Conservation (phyloP, 345 rosid genomes). For the Lenwebbia sp. region DNA sequence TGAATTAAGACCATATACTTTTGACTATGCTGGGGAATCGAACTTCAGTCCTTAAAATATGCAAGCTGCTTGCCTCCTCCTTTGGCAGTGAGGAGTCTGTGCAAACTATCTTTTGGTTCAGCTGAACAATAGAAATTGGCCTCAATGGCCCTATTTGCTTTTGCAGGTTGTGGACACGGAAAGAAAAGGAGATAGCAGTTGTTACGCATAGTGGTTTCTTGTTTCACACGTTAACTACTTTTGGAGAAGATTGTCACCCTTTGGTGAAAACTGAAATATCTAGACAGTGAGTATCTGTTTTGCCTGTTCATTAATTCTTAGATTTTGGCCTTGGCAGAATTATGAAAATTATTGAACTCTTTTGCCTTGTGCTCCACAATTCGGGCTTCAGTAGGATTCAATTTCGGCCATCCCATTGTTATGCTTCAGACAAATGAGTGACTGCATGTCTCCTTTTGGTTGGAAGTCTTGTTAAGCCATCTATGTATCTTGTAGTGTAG, state of each 20-base stretch:
- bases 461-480: background rate
- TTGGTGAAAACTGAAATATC: constrained; percentile 64
- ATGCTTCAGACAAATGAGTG: background rate
- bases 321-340: background rate
- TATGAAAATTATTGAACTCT: background rate
- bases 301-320: background rate
- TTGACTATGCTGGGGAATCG: background rate
- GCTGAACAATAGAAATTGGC: background rate
- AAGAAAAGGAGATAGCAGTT: constrained; percentile 94
- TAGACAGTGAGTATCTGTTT: constrained; percentile 43
- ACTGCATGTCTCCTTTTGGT: background rate
- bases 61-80: background rate
- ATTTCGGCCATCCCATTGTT: background rate
- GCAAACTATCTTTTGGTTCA: background rate
- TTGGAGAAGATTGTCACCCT: constrained; percentile 77
- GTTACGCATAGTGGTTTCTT: constrained; percentile 96
- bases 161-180: constrained; percentile 89
- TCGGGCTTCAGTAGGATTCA: background rate
- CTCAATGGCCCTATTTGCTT: background rate
- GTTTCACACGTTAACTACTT: constrained; percentile 58
- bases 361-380: background rate
- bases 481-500: background rate
- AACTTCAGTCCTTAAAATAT: background rate
- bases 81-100: background rate
- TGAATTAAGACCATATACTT: background rate